Evolutionary conservation across 352 stramenopile species (phyloP).

Genomic region (Globisporangium spiculum): DNA sequence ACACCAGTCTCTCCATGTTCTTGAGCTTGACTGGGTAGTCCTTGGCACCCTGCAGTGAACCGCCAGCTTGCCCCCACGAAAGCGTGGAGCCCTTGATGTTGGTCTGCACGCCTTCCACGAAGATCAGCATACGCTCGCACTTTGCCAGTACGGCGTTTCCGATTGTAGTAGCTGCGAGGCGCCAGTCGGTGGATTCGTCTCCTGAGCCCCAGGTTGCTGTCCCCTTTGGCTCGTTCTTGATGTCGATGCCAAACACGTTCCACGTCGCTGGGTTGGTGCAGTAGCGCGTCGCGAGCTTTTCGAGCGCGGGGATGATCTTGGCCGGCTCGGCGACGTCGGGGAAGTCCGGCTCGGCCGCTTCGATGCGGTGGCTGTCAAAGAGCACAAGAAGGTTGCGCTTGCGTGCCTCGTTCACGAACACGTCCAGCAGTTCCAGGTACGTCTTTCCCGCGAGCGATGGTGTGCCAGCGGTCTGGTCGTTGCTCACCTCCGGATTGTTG

Average conservation of each 20-base stretch:
- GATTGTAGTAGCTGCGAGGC: conserved; percentile 54
- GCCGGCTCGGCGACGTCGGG: conserved; percentile 47
- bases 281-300: conserved; percentile 57
- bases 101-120: conserved; percentile 73
- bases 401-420: conserved; percentile 47
- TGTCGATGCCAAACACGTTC: conserved; percentile 74
- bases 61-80: conserved; percentile 57
- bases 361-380: conserved; percentile 66
- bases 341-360: conserved; percentile 53
- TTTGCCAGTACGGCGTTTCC: conserved; percentile 65
- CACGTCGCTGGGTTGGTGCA: conserved; percentile 55
- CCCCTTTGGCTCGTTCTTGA: conserved; percentile 80
- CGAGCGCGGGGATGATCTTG: conserved; percentile 54
- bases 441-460: conserved; percentile 41
- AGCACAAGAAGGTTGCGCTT: conserved; percentile 69
- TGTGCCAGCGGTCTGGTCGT: conserved; percentile 42
- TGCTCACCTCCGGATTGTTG: conserved; percentile 39
- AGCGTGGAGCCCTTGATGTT: conserved; percentile 58
- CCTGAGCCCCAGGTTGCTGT: conserved; percentile 63
- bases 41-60: conserved; percentile 56
- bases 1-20: conserved; percentile 70
- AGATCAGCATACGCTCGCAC: conserved; percentile 61
- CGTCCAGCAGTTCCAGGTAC: conserved; percentile 63
- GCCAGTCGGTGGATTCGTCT: conserved; percentile 62
- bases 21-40: conserved; percentile 60